Evolutionary conservation across 495 filamentous ascomycete species (phyloP), one percentile per base, ranked within the genome.

Genomic region (Xeromyces bisporus): DNA sequence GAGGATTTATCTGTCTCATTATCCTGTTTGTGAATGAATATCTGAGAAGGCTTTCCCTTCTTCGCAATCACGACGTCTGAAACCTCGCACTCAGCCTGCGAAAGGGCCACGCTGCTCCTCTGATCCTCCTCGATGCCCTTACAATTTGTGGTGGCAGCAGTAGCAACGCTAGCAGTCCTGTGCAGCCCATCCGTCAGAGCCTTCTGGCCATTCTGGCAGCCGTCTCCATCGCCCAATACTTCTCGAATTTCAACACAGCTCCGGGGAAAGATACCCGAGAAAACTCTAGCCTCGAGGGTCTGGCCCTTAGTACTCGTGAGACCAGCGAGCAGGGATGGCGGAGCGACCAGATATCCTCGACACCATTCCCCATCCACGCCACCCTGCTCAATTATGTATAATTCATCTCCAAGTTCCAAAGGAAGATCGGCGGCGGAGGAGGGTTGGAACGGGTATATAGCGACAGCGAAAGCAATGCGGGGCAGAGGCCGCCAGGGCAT

Each of bases 401-500:
- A 64, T 54, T 96, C 89, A 66, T 97, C 89, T 47, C 89, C 89
- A 16, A 97, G 75, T 55, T 97, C 84, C 44, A 97, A 71, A 9
- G 89, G 87, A n/a, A 97, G 73, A 54, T 97, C 89, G 43, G 81
- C 81, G 17, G 86, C 74, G 35, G 73, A 77, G 18, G 78, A 75
- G 28, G 89, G 78, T 35, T 75, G 68, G 58, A 96, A 97, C 18
- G 89, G 89, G 50, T 85, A 87, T 38, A 75, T 80, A 51, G 86
- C 87, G 51, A 97, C 79, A 38, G 87, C 91, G 60, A 94, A 96
- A 43, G 85, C 89, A 62, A 97, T 94, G 43, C 82, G 84, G 55
- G 86, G 84, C 52, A 97, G 70, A 37, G 89, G 85, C 67, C 76
- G 72, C 89, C 89, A 97, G 69, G 85, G 82, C 86, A 94, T 94